Evolutionary conservation across 1,284 basidiomycete species (phyloP).

Genomic region (Cutaneotrichosporon curvatum): DNA sequence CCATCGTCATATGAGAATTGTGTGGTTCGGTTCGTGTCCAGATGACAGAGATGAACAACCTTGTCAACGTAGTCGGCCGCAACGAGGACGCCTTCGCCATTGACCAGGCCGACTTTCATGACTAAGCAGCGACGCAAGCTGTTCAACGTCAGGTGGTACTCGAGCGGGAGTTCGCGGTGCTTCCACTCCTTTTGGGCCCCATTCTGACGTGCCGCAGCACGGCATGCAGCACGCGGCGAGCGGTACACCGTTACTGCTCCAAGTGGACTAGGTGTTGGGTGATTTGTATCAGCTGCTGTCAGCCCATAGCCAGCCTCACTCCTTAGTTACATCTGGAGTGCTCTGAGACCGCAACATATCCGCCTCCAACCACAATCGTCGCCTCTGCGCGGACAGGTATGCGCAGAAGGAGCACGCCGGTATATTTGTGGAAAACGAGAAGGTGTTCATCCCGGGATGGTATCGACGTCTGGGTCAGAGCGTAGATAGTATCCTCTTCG

Average conservation of each 20-base stretch:
- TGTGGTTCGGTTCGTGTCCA: background rate
- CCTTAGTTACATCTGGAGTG: background rate
- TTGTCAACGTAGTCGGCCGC: background rate
- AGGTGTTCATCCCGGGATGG: background rate
- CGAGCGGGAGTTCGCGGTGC: slow-evolving; percentile 7
- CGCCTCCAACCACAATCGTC: slow-evolving; percentile 3
- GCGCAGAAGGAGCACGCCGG: slow-evolving; percentile 3
- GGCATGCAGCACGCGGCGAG: slow-evolving; percentile 1
- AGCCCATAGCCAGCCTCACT: background rate
- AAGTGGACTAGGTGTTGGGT: background rate
- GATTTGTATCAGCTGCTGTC: background rate
- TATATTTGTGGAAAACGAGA: slow-evolving; percentile 7
- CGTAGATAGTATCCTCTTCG: slow-evolving; percentile 5
- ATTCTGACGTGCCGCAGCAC: background rate
- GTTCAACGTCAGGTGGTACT: slow-evolving; percentile 26
- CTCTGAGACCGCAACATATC: slow-evolving; percentile 3
- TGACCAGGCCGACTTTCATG: background rate
- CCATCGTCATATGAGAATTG: background rate
- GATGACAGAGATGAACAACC: background rate
- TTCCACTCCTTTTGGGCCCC: background rate
- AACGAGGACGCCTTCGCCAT: slow-evolving; percentile 12
- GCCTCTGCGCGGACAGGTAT: background rate
- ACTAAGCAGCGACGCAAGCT: slow-evolving; percentile 6
- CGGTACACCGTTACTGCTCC: slow-evolving; percentile 3
- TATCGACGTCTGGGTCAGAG: background rate